Evolutionary conservation across 2,329 filamentous ascomycete species (phyloP).

Genomic region (Penicillium sp.): DNA sequence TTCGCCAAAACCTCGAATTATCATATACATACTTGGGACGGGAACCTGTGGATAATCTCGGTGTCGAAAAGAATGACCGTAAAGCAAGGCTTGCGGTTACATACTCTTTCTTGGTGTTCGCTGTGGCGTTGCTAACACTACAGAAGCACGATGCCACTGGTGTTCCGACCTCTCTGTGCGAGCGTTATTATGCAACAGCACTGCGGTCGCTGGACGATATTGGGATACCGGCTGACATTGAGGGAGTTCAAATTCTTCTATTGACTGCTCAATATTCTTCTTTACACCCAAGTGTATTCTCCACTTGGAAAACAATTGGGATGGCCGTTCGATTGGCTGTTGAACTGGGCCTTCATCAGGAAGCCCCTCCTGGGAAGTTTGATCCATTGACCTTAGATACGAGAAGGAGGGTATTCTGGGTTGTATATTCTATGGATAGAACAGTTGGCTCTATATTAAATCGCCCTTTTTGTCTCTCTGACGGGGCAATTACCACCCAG

Average conservation of each 20-base stretch:
- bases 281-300: not conserved
- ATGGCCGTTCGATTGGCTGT: constrained; percentile 3
- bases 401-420: not conserved
- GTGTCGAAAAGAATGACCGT: not conserved
- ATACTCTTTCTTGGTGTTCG: not conserved
- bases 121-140: not conserved
- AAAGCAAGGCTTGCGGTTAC: not conserved
- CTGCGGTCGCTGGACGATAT: not conserved
- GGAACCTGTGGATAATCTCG: not conserved
- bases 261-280: not conserved
- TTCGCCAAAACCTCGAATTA: not conserved
- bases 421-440: not conserved
- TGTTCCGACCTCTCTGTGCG: not conserved
- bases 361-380: constrained; percentile 1
- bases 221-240: not conserved
- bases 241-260: not conserved
- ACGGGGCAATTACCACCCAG: not conserved
- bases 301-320: not conserved
- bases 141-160: constrained; percentile 1
- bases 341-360: constrained; percentile 1
- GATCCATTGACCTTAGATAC: not conserved
- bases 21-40: not conserved
- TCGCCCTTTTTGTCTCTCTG: not conserved
- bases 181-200: not conserved
- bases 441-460: not conserved